Conservation (phyloP, 2,329 filamentous ascomycete species). For the Cladophialophora immunda region DNA sequence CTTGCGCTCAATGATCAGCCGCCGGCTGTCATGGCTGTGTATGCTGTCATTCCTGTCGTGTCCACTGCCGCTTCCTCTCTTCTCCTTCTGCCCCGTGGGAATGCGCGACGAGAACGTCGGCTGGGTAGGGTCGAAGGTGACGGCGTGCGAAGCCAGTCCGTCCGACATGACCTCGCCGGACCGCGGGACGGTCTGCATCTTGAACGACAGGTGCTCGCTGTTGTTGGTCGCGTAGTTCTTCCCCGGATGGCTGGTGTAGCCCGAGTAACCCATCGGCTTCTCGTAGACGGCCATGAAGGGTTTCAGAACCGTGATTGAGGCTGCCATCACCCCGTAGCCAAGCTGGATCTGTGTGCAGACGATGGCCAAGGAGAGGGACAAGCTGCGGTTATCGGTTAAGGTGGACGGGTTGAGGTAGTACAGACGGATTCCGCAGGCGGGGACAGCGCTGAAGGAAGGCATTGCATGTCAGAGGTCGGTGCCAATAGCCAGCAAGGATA, state of each 20-base stretch:
- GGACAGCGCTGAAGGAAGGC: conserved; percentile 44
- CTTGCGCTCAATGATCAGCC: conserved; percentile 28
- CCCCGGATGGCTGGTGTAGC: conserved; percentile 11
- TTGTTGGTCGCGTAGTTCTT: conserved; percentile 21
- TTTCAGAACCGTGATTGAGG: conserved; percentile 54
- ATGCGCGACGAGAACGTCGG: conserved; percentile 13
- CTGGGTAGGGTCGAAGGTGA: conserved; percentile 13
- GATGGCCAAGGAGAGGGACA: conserved; percentile 48
- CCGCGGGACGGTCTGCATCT: conserved; percentile 16
- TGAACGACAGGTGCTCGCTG: conserved; percentile 24
- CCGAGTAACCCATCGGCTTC: conserved; percentile 21
- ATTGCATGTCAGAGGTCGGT: not conserved
- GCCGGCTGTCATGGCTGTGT: conserved; percentile 24
- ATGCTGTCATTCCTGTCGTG: conserved; percentile 22
- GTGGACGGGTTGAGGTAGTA: conserved; percentile 47
- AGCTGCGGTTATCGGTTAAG: conserved; percentile 48
- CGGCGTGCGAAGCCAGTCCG: not conserved
- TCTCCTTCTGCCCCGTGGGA: not conserved
- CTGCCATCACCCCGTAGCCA: conserved; percentile 52
- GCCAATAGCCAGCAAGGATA: not conserved
- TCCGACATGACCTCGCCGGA: conserved; percentile 10
- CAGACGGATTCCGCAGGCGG: conserved; percentile 51
- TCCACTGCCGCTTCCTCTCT: not conserved
- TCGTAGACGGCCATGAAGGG: conserved; percentile 49
- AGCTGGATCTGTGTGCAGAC: conserved; percentile 54